phyloP scores from a whole-genome alignment of 192 early-diverging fungal genomes.

The Thoreauomyces humboldtii region DNA sequence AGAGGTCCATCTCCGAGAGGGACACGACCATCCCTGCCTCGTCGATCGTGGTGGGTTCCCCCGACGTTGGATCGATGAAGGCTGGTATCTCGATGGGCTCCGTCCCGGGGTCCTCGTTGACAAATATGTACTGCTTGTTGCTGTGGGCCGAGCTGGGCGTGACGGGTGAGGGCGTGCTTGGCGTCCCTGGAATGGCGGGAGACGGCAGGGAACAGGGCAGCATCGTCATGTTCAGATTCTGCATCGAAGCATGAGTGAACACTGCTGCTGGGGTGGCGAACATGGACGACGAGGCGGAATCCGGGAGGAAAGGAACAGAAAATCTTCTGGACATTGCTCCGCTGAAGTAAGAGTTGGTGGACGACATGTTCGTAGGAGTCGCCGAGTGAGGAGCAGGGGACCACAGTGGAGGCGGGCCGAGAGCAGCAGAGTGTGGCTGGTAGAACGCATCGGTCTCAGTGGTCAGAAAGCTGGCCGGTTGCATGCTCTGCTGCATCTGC shows the following conservation, averaged over 20 bases:
- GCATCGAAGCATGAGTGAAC: not conserved
- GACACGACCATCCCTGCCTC: not conserved
- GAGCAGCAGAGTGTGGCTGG: not conserved
- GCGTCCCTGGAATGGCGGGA: not conserved
- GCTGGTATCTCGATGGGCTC: slow-evolving; percentile 20
- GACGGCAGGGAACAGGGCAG: not conserved
- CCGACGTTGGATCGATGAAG: slow-evolving; percentile 14
- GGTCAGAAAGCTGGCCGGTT: not conserved
- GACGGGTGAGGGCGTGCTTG: not conserved
- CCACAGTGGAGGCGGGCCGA: not conserved
- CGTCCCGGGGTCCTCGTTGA: slow-evolving; percentile 21
- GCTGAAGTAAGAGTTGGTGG: no score
- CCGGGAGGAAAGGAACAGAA: slow-evolving; percentile 3
- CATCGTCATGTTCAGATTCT: not conserved
- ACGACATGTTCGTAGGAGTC: not conserved
- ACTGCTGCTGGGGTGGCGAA: slow-evolving; percentile 4
- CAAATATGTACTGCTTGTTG: slow-evolving; percentile 20
- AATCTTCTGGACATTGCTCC: not conserved
- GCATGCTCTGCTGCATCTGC: not conserved
- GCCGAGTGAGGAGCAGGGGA: not conserved
- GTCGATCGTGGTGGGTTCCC: slow-evolving; percentile 5
- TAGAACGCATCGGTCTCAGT: not conserved
- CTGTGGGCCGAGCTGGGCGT: not conserved
- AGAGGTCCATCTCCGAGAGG: slow-evolving; percentile 1
- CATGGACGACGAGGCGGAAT: not conserved